Evolutionary conservation across 2,329 filamentous ascomycete species (phyloP).

Genomic region (Ascochyta koolunga): DNA sequence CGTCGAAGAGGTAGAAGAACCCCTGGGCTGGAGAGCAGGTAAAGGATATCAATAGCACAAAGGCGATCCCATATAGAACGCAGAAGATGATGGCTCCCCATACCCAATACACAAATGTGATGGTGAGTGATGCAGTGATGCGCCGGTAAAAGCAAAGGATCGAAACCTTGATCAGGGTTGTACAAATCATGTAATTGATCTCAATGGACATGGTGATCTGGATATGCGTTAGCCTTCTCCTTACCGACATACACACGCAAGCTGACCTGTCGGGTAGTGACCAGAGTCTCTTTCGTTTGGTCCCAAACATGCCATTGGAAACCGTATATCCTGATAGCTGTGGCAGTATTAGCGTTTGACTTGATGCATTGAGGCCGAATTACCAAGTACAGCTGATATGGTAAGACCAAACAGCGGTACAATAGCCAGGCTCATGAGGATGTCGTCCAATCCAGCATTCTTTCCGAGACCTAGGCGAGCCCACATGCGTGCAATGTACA

Average conservation of each 20-base stretch:
- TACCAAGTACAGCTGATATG: conserved; percentile 36
- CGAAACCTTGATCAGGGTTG: conserved; percentile 41
- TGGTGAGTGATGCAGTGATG: conserved; percentile 46
- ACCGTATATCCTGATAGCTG: conserved; percentile 37
- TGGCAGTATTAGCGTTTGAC: conserved; percentile 13
- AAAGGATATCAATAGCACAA: conserved; percentile 44
- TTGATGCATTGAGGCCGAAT: background rate
- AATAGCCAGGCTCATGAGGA: conserved; percentile 53
- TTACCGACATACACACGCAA: background rate
- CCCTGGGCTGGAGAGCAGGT: conserved; percentile 49
- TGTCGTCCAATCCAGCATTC: conserved; percentile 56
- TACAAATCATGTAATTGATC: conserved; percentile 38
- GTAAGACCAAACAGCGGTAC: conserved; percentile 45
- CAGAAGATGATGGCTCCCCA: conserved; percentile 49
- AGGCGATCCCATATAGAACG: conserved; percentile 46
- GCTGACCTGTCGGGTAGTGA: conserved; percentile 34
- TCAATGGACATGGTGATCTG: conserved; percentile 41
- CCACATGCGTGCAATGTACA: conserved; percentile 55
- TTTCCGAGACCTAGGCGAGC: conserved; percentile 53
- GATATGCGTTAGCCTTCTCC: conserved; percentile 6
- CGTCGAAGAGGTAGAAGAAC: conserved; percentile 50
- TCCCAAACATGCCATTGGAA: conserved; percentile 45
- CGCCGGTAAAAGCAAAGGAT: conserved; percentile 52
- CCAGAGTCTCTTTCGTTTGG: conserved; percentile 30
- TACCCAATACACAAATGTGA: conserved; percentile 46